Percentiles rank a stretch among this genome's conserved stretches.
Conservation (phyloP, 164 flowering plant species). For the Kalanchoe fedtschenkoi region DNA sequence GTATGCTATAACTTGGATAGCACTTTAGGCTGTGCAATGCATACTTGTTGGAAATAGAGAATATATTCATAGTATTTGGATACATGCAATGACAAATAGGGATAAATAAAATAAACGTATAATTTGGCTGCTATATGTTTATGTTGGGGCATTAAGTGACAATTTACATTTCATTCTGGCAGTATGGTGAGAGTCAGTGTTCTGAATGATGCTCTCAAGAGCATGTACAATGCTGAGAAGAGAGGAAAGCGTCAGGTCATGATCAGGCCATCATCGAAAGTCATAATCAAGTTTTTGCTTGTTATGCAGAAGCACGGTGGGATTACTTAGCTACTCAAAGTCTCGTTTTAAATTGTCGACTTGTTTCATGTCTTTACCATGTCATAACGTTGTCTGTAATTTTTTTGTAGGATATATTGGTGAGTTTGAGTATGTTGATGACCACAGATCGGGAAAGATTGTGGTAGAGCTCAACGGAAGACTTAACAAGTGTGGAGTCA, state of each 20-base stretch:
- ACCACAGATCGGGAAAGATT: slow-evolving; percentile 55
- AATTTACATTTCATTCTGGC: not conserved
- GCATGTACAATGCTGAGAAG: slow-evolving; percentile 73
- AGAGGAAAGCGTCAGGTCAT: slow-evolving; percentile 61
- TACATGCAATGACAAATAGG: too few species aligned
- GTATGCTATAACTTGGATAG: too few species aligned
- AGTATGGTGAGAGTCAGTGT: slow-evolving; percentile 58
- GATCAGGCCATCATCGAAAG: slow-evolving; percentile 70
- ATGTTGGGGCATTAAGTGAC: too few species aligned
- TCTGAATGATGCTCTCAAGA: slow-evolving; percentile 58
- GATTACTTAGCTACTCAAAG: not conserved
- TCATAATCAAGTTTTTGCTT: slow-evolving; percentile 50
- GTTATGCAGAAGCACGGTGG: slow-evolving; percentile 70
- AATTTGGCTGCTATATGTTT: too few species aligned
- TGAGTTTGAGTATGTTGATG: slow-evolving; percentile 62
- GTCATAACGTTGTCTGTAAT: not conserved
- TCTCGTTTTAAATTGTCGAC: not conserved
- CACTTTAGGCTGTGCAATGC: too few species aligned
- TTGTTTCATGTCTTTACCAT: not conserved
- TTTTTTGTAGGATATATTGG: slow-evolving; percentile 44
- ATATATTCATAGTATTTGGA: too few species aligned
- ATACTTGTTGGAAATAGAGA: too few species aligned
- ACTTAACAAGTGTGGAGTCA: slow-evolving; percentile 65
- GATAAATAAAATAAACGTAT: too few species aligned
- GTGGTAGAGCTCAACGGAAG: slow-evolving; percentile 65